Evolutionary conservation across 164 flowering plant species (phyloP), one percentile per base, ranked within the genome.

Genomic region (Vitis rupestris): DNA sequence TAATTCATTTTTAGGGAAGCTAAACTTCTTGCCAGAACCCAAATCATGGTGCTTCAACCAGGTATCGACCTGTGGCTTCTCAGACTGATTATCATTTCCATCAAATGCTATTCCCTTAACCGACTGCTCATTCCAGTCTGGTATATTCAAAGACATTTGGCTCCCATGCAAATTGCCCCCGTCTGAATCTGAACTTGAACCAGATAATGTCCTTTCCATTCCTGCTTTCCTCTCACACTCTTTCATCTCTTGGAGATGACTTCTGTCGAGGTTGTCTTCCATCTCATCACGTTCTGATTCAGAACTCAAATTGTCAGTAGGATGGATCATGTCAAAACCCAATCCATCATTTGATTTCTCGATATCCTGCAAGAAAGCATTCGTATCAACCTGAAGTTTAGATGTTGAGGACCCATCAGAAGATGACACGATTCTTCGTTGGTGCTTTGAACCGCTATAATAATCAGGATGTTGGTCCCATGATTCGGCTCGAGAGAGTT

Each of bases 401-500:
- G 75, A 64, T 75, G 61, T 61, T 16, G 63, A 48, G 4, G 62
- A 61, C 14, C 44, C 61, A 11, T 68, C 58, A 8, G 63, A 54
- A 4, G 72, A 65, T 10, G 60, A 53, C 27, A 50, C 10, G 15
- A 67, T 70, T 67, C 37, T 72, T 37, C 17, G 12, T 44, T 50
- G 61, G 47, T 52, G 29, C 53, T 30, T 29, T 3, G 67, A 70
- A 61, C 72, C 70, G 61, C 66, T 61, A 10, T 66, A 64, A 72
- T 79, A 75, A 59, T 76, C 82, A 47, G 77, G 59, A 67, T 72
- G 60, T 10, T 48, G 44, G 54, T 70, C 72, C 7, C 30, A 70
- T 10, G 82, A 71, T 52, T 68, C 76, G 15, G 76, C 72, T 30
- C 72, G 70, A 5, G 88, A 88, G 67, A 88, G 90, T 57, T 83